phyloP scores from a whole-genome alignment of 352 stramenopile genomes.

The Pythium guiyangense region DNA sequence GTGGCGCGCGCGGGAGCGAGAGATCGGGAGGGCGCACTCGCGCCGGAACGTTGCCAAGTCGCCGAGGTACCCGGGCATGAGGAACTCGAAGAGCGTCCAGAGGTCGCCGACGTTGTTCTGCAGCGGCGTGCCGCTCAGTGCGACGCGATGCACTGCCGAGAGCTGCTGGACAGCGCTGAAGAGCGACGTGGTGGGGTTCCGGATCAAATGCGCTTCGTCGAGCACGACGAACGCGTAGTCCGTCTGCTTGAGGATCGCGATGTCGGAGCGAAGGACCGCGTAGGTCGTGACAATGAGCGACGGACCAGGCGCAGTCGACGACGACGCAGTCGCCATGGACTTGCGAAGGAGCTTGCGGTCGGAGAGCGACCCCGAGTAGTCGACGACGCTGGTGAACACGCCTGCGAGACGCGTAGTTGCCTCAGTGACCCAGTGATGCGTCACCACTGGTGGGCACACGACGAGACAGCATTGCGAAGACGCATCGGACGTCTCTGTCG shows the following conservation, averaged over 20 bases:
- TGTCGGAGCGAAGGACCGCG: constrained; percentile 81
- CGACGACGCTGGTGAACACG: constrained; percentile 58
- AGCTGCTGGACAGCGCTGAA: constrained; percentile 84
- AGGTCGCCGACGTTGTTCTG: constrained; percentile 97
- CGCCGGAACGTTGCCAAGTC: constrained; percentile 64
- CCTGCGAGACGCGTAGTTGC: constrained; percentile 77
- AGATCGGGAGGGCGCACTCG: constrained; percentile 63
- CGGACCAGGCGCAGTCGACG: neutral
- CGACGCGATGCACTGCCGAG: constrained; percentile 84
- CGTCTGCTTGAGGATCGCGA: constrained; percentile 44
- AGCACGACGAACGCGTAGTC: constrained; percentile 89
- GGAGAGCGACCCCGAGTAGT: constrained; percentile 65
- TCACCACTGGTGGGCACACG: constrained; percentile 93
- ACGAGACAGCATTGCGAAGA: constrained; percentile 51
- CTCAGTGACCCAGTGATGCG: constrained; percentile 94
- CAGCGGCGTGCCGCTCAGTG: constrained; percentile 96
- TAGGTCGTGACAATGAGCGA: constrained; percentile 83
- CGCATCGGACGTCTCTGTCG: constrained; percentile 8
- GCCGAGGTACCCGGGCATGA: constrained; percentile 97
- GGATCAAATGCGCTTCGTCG: constrained; percentile 97
- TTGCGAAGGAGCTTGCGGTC: constrained; percentile 34
- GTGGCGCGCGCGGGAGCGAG: constrained; percentile 44
- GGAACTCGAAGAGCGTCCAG: constrained; percentile 96
- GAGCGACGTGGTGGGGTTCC: constrained; percentile 91
- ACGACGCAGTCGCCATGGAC: neutral